Conservation (phyloP, 2,329 filamentous ascomycete genomes). For the Scytalidium sp. region DNA sequence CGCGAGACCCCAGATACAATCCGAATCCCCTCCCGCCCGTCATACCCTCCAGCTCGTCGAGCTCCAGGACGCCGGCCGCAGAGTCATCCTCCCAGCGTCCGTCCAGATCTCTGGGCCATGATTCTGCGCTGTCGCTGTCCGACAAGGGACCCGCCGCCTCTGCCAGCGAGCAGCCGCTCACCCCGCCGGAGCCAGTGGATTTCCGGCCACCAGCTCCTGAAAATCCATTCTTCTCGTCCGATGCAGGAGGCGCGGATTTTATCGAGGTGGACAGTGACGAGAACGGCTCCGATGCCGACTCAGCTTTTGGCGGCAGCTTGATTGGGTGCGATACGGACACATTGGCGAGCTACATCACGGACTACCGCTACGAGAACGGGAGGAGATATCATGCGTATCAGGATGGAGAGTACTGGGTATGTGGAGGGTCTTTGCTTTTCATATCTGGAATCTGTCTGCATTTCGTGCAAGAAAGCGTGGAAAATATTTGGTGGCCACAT, state of each 20-base stretch:
- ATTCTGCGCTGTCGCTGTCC: not conserved
- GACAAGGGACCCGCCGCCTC: not conserved
- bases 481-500: too few relatives aligned
- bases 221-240: not conserved
- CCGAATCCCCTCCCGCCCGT: not conserved
- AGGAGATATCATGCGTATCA: conserved; percentile 18
- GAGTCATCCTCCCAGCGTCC: not conserved
- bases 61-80: too few relatives aligned
- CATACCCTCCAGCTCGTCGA: not conserved
- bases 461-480: not conserved
- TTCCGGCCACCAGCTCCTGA: not conserved
- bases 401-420: conserved; percentile 17
- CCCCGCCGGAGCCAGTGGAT: not conserved
- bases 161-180: not conserved
- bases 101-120: not conserved
- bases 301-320: conserved; percentile 13
- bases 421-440: not conserved
- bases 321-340: conserved; percentile 17
- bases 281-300: conserved; percentile 6
- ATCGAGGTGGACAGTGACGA: not conserved
- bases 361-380: conserved; percentile 15
- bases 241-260: not conserved
- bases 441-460: not conserved
- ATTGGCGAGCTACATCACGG: conserved; percentile 9
- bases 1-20: not conserved